Evolutionary conservation across 495 filamentous ascomycete genomes (phyloP).

Genomic region (Penicillium egyptiacum): DNA sequence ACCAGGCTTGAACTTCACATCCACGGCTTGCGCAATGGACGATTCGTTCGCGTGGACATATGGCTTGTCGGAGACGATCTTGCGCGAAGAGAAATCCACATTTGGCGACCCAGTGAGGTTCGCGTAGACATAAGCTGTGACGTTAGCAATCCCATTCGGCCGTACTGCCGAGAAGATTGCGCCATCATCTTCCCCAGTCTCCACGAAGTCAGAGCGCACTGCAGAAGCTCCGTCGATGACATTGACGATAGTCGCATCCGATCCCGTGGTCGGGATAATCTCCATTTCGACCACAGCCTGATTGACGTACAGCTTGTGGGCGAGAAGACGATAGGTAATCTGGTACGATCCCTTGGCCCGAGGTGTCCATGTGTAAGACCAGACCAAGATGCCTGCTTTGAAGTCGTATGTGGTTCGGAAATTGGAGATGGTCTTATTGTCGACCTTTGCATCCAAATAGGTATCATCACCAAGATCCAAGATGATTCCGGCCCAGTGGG

Average conservation of each 20-base stretch:
- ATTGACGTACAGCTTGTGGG: constrained; percentile 62
- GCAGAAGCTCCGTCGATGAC: constrained; percentile 59
- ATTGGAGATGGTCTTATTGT: constrained; percentile 55
- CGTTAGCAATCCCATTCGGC: constrained; percentile 54
- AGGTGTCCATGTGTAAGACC: constrained; percentile 69
- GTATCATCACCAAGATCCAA: constrained; percentile 55
- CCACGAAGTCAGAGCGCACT: constrained; percentile 56
- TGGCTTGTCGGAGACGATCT: constrained; percentile 40
- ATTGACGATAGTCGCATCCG: constrained; percentile 55
- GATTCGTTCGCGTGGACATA: constrained; percentile 58
- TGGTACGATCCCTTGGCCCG: constrained; percentile 48
- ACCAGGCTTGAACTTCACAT: constrained; percentile 50
- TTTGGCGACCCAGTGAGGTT: constrained; percentile 45
- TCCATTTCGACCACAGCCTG: constrained; percentile 61
- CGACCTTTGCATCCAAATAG: constrained; percentile 61
- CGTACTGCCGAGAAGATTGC: constrained; percentile 59
- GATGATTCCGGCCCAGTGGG: constrained; percentile 65
- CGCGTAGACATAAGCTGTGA: constrained; percentile 60
- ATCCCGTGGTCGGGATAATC: constrained; percentile 48
- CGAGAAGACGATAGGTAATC: constrained; percentile 59
- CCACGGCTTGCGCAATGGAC: constrained; percentile 57
- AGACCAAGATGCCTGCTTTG: constrained; percentile 60
- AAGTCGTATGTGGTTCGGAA: constrained; percentile 66
- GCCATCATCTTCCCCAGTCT: constrained; percentile 47
- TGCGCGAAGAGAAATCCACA: constrained; percentile 49